Conservation (phyloP, 768 basidiomycete genomes). For the Boletus speciosus region DNA sequence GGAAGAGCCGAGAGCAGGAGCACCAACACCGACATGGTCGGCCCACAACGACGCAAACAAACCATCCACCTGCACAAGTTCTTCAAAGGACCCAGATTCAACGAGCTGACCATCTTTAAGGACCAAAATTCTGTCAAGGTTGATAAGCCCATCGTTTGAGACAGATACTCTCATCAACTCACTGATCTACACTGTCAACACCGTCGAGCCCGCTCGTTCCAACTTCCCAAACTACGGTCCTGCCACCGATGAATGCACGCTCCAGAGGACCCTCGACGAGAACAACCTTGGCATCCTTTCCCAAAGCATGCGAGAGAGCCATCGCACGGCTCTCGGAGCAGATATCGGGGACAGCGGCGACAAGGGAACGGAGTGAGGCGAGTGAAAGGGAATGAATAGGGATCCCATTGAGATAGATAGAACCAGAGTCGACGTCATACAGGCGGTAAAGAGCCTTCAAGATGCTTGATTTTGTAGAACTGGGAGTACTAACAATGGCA, state of each 20-base stretch:
- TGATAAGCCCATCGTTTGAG: neutral
- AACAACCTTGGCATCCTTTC: slow-evolving; percentile 25
- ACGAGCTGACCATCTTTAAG: slow-evolving; percentile 86
- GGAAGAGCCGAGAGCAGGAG: slow-evolving; percentile 35
- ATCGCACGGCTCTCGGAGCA: slow-evolving; percentile 24
- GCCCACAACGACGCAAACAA: slow-evolving; percentile 88
- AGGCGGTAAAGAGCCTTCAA: slow-evolving; percentile 88
- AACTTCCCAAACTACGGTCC: slow-evolving; percentile 30
- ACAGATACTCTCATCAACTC: slow-evolving; percentile 21
- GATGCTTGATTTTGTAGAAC: slow-evolving; percentile 80
- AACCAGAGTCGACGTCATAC: slow-evolving; percentile 81
- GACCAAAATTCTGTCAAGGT: slow-evolving; percentile 68
- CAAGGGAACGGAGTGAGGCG: slow-evolving; percentile 68
- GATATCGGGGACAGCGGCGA: slow-evolving; percentile 92
- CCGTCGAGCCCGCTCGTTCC: slow-evolving; percentile 31
- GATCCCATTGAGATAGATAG: slow-evolving; percentile 80
- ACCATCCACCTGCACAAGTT: slow-evolving; percentile 68
- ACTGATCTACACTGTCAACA: slow-evolving; percentile 61
- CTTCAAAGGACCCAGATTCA: slow-evolving; percentile 78
- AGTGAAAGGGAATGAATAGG: slow-evolving; percentile 89
- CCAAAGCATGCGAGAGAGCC: slow-evolving; percentile 23
- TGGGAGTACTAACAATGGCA: slow-evolving; percentile 84
- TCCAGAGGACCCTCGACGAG: slow-evolving; percentile 28
- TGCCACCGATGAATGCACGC: slow-evolving; percentile 12
- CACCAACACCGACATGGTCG: slow-evolving; percentile 66